These are phyloP conservation scores for Dillenia turbinata DNA, from an alignment of 164 flowering plant genomes.

Conservation along the genomic window DNA sequence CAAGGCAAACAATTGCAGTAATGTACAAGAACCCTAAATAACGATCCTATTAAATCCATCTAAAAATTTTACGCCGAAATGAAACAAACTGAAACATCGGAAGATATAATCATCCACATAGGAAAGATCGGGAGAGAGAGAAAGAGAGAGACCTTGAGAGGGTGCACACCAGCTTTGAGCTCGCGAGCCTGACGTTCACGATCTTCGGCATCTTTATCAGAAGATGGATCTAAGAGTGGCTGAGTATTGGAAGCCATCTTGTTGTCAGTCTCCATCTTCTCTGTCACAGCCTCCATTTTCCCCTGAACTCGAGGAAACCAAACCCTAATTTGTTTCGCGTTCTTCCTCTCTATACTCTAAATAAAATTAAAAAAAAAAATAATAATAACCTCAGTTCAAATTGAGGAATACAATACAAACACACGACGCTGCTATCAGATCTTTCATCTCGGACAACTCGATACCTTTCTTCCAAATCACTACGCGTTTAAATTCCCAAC, in stretches of 20 bases:
- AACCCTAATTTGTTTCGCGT: not conserved
- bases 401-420: too few relatives aligned
- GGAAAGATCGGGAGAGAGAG: not conserved
- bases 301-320: not conserved
- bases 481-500: too few relatives aligned
- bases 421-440: too few relatives aligned
- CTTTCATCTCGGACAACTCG: too few relatives aligned
- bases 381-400: too few relatives aligned
- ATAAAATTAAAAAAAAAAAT: too few relatives aligned
- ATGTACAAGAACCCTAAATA: too few relatives aligned
- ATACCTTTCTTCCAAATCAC: too few relatives aligned
- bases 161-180: slow-evolving; percentile 86
- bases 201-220: slow-evolving; percentile 43
- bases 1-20: too few relatives aligned
- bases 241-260: slow-evolving; percentile 7
- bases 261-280: slow-evolving; percentile 29
- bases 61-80: too few relatives aligned
- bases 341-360: not conserved
- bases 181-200: slow-evolving; percentile 64
- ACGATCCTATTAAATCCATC: too few relatives aligned
- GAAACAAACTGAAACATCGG: not conserved
- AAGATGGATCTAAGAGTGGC: slow-evolving; percentile 5
- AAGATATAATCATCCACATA: not conserved
- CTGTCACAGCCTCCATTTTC: slow-evolving; percentile 9
- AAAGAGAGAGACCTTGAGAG: slow-evolving; percentile 45